Base-by-base conservation (phyloP, 2,329 filamentous ascomycete genomes). In the Aureobasidium sp. region DNA sequence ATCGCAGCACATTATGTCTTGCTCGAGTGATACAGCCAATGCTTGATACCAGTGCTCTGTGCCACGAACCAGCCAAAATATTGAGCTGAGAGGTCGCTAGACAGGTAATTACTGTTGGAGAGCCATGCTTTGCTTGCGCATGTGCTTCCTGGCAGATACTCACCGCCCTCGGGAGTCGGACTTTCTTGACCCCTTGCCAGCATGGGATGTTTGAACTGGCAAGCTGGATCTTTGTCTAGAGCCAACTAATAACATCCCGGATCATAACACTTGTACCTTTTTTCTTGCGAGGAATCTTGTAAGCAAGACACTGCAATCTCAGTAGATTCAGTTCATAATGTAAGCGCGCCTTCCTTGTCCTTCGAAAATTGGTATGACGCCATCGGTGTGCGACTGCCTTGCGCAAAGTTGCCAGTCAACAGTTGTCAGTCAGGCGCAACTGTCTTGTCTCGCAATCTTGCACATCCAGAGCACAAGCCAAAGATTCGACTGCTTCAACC, bases 101-200 rank as follows among this genome's bases (percentile, higher is more conserved):
- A 5, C 22, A 45, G 25, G 47, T 34, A 14, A 49, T 3, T 25
- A 25, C 22, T 17, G 29, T 20, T 8, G 14, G 1, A 36, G 47
- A 51, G 17, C n/a, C 11, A 36, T 31, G 14, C 36, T 27, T 51
- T 34, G 17, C 27, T 29, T 31, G 25, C n/a, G 1, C 2, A n/a
- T 34, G 5, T 49, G n/a, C 29, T 34, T 44, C 25, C 25, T 34
- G 25, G 53, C 53, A 57, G 53, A 31, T 22, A 29, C n/a, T 57
- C 39, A 57, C 53, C 39, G 53, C 53, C 53, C 36, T 57, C 39
- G 53, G 53, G 2, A 29, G 27, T 57, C 53, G 53, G 49, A 52
- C 12, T n/a, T 52, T 52, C 12, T 34, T 25, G 31, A 39, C 25
- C 52, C 52, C 37, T 44, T 14, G 52, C 37, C 53, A 17, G 20